Evolutionary conservation across 768 basidiomycete genomes (phyloP).

Genomic region (Naematelia aurantialba): DNA sequence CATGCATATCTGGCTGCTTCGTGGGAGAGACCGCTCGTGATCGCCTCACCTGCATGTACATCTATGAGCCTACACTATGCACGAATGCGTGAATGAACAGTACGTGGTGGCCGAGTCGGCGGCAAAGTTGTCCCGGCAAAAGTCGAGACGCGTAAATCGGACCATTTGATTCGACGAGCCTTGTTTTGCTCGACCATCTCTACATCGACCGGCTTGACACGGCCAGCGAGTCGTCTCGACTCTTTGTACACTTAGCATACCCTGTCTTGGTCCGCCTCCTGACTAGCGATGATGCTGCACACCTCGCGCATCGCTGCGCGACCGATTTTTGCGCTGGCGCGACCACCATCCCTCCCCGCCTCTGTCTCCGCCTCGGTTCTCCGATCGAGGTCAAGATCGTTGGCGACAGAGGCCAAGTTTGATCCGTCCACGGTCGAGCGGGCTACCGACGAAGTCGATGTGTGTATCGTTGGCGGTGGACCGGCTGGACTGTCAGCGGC

Average conservation of each 20-base stretch:
- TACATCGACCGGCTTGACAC: neutral
- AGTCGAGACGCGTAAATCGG: neutral
- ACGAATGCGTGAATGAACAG: too few species aligned
- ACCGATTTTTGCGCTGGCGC: neutral
- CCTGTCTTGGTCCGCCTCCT: neutral
- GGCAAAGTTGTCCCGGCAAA: neutral
- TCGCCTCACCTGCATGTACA: too few species aligned
- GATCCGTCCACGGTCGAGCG: conserved; percentile 69
- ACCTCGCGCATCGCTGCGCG: neutral
- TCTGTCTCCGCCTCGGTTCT: neutral
- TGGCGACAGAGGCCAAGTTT: conserved; percentile 39
- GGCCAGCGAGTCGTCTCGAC: neutral
- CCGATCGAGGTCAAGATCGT: conserved; percentile 15
- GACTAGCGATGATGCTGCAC: neutral
- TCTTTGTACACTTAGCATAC: neutral
- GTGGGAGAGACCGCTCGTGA: too few species aligned
- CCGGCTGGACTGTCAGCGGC: conserved; percentile 96
- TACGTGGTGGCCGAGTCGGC: too few species aligned
- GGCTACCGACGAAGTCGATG: conserved; percentile 86
- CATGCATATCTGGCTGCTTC: neutral
- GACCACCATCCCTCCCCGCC: conserved; percentile 2
- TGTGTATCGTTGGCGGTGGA: conserved; percentile 93
- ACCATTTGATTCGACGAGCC: neutral
- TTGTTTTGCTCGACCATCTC: neutral
- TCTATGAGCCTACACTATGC: too few species aligned